Evolutionary conservation across 306 rosid genomes (phyloP).

Genomic region (Carpinus fangiana): DNA sequence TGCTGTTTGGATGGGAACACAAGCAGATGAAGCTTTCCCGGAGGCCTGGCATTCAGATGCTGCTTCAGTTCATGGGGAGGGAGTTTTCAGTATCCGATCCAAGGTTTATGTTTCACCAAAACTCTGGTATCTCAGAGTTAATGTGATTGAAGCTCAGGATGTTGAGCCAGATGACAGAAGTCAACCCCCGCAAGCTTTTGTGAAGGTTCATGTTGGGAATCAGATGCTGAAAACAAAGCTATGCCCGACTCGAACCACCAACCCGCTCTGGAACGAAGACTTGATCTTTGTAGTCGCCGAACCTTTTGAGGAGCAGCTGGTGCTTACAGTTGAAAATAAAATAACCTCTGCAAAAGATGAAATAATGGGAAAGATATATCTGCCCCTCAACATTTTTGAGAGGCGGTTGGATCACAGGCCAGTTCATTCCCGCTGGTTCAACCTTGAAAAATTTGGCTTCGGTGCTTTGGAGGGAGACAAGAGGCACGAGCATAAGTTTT

Average conservation of each 20-base stretch:
- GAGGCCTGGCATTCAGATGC: conserved; percentile 85
- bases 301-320: conserved; percentile 77
- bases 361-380: conserved; percentile 39
- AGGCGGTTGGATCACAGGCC: conserved; percentile 66
- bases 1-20: conserved; percentile 92
- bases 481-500: conserved; percentile 64
- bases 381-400: conserved; percentile 56
- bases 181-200: conserved; percentile 66
- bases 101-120: conserved; percentile 85
- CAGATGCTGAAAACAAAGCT: conserved; percentile 69
- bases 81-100: conserved; percentile 63
- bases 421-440: conserved; percentile 68
- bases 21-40: conserved; percentile 85
- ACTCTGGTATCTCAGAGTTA: conserved; percentile 76
- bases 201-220: conserved; percentile 68
- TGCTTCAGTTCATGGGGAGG: conserved; percentile 61
- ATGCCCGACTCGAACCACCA: conserved; percentile 50
- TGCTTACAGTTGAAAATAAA: conserved; percentile 58
- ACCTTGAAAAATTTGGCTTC: conserved; percentile 68
- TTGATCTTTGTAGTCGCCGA: conserved; percentile 80
- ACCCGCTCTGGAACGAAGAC: conserved; percentile 79
- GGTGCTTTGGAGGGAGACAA: conserved; percentile 72
- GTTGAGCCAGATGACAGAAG: conserved; percentile 56
- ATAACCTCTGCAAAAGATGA: conserved; percentile 56
- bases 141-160: conserved; percentile 84